Conservation (phyloP, 148 eudicot species). For the Nepenthes mirabilis region DNA sequence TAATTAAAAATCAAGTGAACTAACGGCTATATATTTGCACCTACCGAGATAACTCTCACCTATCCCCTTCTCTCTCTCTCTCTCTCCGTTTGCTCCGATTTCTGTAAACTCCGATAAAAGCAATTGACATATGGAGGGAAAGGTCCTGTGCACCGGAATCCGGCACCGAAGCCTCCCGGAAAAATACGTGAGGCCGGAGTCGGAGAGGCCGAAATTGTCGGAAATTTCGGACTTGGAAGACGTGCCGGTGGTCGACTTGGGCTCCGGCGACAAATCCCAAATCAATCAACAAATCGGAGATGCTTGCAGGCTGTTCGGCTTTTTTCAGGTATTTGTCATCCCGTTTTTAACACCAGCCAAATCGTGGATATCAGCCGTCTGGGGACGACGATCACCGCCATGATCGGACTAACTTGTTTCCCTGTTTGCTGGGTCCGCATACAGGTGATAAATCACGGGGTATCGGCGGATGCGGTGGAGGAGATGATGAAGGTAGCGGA, state of each 20-base stretch:
- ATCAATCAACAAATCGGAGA: slow-evolving; percentile 28
- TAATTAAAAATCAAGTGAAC: too few relatives aligned
- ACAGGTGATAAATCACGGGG: slow-evolving; percentile 79
- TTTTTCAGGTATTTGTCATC: slow-evolving; percentile 47
- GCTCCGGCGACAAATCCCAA: slow-evolving; percentile 12
- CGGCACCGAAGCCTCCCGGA: slow-evolving; percentile 30
- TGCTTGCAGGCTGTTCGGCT: slow-evolving; percentile 47
- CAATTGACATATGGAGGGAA: neutral
- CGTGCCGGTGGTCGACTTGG: slow-evolving; percentile 56
- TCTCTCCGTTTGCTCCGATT: too few relatives aligned
- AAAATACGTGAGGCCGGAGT: slow-evolving; percentile 50
- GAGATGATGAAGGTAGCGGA: slow-evolving; percentile 38
- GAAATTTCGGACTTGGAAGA: slow-evolving; percentile 34
- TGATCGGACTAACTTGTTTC: too few relatives aligned
- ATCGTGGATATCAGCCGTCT: too few relatives aligned
- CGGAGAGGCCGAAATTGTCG: slow-evolving; percentile 49
- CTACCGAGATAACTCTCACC: too few relatives aligned
- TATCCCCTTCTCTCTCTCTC: too few relatives aligned
- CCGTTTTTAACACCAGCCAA: neutral
- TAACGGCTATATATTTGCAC: too few relatives aligned
- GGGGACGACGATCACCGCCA: too few relatives aligned
- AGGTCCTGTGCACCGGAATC: slow-evolving; percentile 45
- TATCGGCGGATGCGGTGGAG: slow-evolving; percentile 23
- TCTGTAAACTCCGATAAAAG: too few relatives aligned
- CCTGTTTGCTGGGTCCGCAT: too few relatives aligned